These are phyloP conservation scores for Populus ilicifolia DNA, from an alignment of 345 rosid genomes.

Conservation along the genomic window DNA sequence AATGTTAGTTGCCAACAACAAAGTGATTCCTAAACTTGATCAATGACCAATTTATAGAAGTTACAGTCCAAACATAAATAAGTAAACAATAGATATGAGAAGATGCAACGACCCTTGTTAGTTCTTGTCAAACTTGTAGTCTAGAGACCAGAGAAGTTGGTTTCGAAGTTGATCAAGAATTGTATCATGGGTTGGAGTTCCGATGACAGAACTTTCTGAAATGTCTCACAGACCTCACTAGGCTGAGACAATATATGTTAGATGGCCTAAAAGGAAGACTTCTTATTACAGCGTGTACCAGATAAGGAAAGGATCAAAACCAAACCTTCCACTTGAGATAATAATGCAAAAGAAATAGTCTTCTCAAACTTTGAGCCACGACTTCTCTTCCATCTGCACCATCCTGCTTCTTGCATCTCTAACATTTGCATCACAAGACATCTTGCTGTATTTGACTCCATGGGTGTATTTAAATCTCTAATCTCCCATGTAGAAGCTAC, in stretches of 20 bases:
- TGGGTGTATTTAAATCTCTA: constrained; percentile 50
- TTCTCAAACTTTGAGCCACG: constrained; percentile 77
- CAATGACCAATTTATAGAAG: not conserved
- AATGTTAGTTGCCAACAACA: not conserved
- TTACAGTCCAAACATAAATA: not conserved
- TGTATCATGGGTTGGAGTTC: too few species aligned
- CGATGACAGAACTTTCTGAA: not conserved
- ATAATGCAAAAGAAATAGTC: constrained; percentile 67
- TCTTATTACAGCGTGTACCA: not conserved
- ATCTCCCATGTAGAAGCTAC: constrained; percentile 97
- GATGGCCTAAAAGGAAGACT: constrained; percentile 9
- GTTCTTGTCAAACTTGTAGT: not conserved
- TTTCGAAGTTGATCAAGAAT: too few species aligned
- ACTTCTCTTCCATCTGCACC: constrained; percentile 77
- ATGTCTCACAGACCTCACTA: constrained; percentile 4
- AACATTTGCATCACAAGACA: constrained; percentile 82
- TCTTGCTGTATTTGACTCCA: constrained; percentile 52
- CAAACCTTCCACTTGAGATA: constrained; percentile 84
- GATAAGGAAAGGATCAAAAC: not conserved
- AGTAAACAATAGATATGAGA: not conserved
- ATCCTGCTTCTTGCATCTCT: constrained; percentile 68
- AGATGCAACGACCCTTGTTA: not conserved
- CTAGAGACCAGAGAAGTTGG: not conserved
- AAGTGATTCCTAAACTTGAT: not conserved
- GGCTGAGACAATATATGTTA: constrained; percentile 1